phyloP scores from a whole-genome alignment of 345 rosid genomes.

The Crucihimalaya himalaica region DNA sequence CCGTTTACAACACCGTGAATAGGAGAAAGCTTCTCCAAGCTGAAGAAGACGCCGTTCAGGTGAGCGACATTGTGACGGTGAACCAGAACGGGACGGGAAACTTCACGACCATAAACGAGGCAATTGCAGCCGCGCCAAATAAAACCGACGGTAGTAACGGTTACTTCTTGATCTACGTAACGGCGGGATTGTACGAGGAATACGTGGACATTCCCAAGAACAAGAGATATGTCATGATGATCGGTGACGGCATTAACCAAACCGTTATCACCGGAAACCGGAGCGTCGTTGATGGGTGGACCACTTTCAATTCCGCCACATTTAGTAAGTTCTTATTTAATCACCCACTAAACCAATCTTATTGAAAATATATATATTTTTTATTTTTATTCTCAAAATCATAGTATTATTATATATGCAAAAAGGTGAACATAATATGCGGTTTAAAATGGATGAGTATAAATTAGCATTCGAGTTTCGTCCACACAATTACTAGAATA shows the following conservation, averaged over 20 bases:
- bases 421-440: neutral
- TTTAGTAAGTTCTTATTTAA: conserved; percentile 42
- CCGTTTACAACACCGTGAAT: conserved; percentile 52
- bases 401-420: neutral
- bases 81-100: conserved; percentile 70
- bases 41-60: conserved; percentile 31
- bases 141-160: conserved; percentile 57
- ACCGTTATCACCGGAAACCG: conserved; percentile 85
- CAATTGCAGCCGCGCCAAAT: conserved; percentile 75
- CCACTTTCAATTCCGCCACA: conserved; percentile 90
- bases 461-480: conserved; percentile 12
- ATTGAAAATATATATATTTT: neutral
- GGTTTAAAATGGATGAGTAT: neutral
- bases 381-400: neutral
- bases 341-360: neutral
- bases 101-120: conserved; percentile 69
- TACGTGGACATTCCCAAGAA: conserved; percentile 66
- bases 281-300: conserved; percentile 86
- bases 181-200: conserved; percentile 80
- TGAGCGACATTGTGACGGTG: conserved; percentile 70
- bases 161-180: conserved; percentile 74
- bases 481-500: neutral
- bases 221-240: conserved; percentile 76
- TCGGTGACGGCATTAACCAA: conserved; percentile 86
- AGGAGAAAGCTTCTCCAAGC: conserved; percentile 65